Evolutionary conservation across 2,329 filamentous ascomycete genomes (phyloP).

Genomic region (Calcarisporium arbuscula): DNA sequence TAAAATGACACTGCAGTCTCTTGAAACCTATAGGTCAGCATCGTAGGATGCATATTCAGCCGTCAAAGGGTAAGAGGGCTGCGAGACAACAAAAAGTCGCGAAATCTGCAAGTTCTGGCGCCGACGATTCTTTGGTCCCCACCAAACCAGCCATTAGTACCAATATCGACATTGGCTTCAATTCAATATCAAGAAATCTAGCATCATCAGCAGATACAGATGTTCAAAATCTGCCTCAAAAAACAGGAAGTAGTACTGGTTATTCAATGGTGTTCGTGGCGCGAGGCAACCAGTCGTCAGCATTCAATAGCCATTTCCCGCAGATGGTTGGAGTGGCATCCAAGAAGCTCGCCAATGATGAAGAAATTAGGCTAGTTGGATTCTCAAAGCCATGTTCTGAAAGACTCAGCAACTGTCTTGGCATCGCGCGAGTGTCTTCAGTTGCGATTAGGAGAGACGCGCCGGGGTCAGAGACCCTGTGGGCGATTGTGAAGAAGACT

Average conservation of each 20-base stretch:
- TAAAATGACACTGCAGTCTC: slow-evolving; percentile 37
- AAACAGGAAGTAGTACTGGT: slow-evolving; percentile 6
- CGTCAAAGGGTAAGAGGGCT: slow-evolving; percentile 56
- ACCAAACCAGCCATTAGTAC: slow-evolving; percentile 44
- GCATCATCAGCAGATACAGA: slow-evolving; percentile 23
- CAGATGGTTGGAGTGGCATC: slow-evolving; percentile 48
- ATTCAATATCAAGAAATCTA: slow-evolving; percentile 55
- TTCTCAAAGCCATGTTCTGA: slow-evolving; percentile 55
- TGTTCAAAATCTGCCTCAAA: neutral
- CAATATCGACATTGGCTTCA: slow-evolving; percentile 58
- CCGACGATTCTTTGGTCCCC: slow-evolving; percentile 23
- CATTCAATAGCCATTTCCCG: slow-evolving; percentile 55
- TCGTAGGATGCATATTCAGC: slow-evolving; percentile 43
- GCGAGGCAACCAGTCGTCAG: slow-evolving; percentile 49
- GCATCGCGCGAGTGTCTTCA: slow-evolving; percentile 58
- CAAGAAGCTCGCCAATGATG: slow-evolving; percentile 26
- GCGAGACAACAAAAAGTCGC: slow-evolving; percentile 38
- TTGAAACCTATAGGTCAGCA: slow-evolving; percentile 58
- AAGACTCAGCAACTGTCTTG: slow-evolving; percentile 49
- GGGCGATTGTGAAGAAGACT: slow-evolving; percentile 47
- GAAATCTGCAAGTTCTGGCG: slow-evolving; percentile 5
- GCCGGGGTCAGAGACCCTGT: slow-evolving; percentile 48
- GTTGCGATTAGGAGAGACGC: slow-evolving; percentile 53
- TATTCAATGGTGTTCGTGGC: slow-evolving; percentile 54
- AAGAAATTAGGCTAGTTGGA: slow-evolving; percentile 51